Evolutionary conservation across 2,329 filamentous ascomycete species (phyloP).

Genomic region (Mycogone perniciosa): DNA sequence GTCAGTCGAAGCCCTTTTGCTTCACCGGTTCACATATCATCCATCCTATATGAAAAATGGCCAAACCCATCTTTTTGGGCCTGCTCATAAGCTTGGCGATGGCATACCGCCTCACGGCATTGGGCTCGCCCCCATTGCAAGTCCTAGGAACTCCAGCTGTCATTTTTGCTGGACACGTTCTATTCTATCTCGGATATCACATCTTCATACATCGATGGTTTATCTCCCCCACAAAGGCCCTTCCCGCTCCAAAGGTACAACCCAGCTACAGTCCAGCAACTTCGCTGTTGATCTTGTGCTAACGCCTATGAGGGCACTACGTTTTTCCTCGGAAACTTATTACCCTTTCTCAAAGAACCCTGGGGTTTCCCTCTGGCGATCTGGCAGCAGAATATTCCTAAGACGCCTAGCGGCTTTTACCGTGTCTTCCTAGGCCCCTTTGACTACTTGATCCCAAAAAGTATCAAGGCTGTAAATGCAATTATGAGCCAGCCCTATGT

Average conservation of each 20-base stretch:
- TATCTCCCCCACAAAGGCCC: neutral
- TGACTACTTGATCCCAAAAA: constrained; percentile 2
- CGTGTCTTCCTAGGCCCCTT: constrained; percentile 5
- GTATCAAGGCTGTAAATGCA: neutral
- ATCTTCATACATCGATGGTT: constrained; percentile 1
- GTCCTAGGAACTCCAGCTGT: too few species aligned
- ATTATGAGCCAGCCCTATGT: constrained; percentile 1
- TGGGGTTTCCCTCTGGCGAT: constrained; percentile 1
- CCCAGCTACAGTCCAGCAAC: neutral
- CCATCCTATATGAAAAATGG: too few species aligned
- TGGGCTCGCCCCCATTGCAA: too few species aligned
- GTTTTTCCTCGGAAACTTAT: constrained; percentile 1
- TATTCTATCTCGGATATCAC: too few species aligned
- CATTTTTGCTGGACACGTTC: too few species aligned
- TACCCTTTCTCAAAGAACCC: neutral
- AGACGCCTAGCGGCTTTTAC: constrained; percentile 1
- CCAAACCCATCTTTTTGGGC: too few species aligned
- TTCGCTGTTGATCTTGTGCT: too few species aligned
- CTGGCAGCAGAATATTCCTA: neutral
- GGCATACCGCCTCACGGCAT: too few species aligned
- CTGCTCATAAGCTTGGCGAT: too few species aligned
- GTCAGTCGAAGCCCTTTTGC: too few species aligned
- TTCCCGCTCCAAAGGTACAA: neutral
- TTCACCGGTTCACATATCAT: too few species aligned
- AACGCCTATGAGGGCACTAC: neutral